Conservation (phyloP, 371 early-diverging fungal species). For the Blastocladiella emersonii region DNA sequence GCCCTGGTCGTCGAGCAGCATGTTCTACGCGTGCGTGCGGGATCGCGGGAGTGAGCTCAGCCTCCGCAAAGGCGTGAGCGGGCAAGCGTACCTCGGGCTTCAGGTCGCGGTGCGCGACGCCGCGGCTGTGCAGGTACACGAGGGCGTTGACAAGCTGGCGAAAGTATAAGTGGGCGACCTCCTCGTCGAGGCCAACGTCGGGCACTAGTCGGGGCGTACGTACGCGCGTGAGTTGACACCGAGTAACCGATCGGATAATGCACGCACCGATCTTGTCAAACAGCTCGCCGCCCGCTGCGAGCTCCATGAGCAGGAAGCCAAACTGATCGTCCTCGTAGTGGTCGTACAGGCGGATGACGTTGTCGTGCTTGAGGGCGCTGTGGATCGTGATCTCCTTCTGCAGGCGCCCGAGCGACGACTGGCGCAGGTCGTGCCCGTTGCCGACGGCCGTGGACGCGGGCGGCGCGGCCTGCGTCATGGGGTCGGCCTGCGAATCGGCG, state of each 20-base stretch:
- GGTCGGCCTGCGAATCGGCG: no score
- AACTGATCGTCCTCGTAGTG: constrained; percentile 27
- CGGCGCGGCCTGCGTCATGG: constrained; percentile 9
- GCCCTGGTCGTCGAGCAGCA: constrained; percentile 25
- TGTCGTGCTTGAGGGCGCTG: constrained; percentile 25
- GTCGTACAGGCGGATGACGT: constrained; percentile 30
- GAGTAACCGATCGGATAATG: no score
- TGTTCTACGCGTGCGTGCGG: constrained; percentile 15
- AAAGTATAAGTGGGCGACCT: constrained; percentile 55
- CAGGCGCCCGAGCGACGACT: not conserved
- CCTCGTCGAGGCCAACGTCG: constrained; percentile 53
- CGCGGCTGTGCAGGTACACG: constrained; percentile 35
- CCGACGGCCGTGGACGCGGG: constrained; percentile 8
- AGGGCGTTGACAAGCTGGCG: constrained; percentile 46
- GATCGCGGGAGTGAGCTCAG: not conserved
- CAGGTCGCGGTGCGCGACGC: constrained; percentile 38
- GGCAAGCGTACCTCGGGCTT: constrained; percentile 32
- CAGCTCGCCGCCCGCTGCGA: constrained; percentile 44
- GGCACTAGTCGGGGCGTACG: no score
- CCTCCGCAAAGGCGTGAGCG: not conserved
- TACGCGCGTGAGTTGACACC: no score
- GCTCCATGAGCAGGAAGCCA: constrained; percentile 38
- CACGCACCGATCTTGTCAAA: constrained; percentile 43
- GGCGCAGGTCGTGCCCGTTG: not conserved
- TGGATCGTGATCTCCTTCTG: constrained; percentile 39